Evolutionary conservation across 176 grass and related monocot species (phyloP), one percentile per base, ranked within the genome.

Genomic region (Hordeum marinum): DNA sequence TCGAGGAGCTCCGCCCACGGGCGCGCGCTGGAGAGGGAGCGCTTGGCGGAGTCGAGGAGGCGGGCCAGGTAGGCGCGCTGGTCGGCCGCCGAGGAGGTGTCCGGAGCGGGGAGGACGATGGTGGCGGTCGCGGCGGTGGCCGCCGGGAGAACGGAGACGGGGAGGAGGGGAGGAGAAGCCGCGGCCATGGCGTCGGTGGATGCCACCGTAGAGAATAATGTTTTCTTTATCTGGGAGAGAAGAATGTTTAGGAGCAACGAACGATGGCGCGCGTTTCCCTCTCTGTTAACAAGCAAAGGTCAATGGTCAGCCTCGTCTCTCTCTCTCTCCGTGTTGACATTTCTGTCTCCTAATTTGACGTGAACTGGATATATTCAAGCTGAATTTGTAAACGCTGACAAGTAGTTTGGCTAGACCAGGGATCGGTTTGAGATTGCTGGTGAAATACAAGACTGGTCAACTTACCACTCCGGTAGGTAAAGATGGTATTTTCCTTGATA

Each of bases 1-100:
- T 88, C 88, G 25, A 83, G 3, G 42, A 90, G 76, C 85, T 93
- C 91, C 9, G 64, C 37, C 85, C 85, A 90, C 13, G 85, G 88
- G 2, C 88, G 88, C 20, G 83, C 80, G 4, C 77, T 85, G 3
- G 91, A 81, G 72, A 89, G 80, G 20, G 78, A 82, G 45, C 77
- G 79, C 43, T 80, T 75, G 18, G 67, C 21, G 18, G 86, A 80
- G 46, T 89, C 83, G 15, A 80, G 71, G 43, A 86, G 83, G 67
- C 60, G 80, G 17, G 54, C 21, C 24, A 89, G 55, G 68, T 87
- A 87, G 75, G 73, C 77, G n/a, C 80, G 87, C 58, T 80, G 78
- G 36, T 64, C 13, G 46, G 68, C 36, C 10, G 80, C 79, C 8
- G 75, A 84, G 7, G 83, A 17, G 6, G 87, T 29, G 71, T 74